Evolutionary conservation across 495 filamentous ascomycete genomes (phyloP).

Genomic region (Aspergillus taichungensis): DNA sequence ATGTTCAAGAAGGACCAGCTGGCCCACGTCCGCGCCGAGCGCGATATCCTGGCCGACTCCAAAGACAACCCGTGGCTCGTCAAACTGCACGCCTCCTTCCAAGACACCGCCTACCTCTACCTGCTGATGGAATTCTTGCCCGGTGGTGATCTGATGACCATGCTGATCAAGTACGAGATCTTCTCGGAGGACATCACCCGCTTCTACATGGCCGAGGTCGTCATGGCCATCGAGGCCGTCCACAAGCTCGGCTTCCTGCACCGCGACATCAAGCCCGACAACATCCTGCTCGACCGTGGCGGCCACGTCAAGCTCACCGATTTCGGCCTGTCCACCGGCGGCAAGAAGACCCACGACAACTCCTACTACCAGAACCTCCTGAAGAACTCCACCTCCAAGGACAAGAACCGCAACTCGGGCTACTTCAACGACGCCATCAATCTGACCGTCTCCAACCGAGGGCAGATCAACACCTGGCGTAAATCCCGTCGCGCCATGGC

Average conservation of each 20-base stretch:
- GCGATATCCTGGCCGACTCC: conserved; percentile 95
- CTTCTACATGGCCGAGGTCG: conserved; percentile 99
- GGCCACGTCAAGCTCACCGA: conserved; percentile 98
- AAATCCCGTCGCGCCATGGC: conserved; percentile 91
- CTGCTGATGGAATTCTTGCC: conserved; percentile 99
- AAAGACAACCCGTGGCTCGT: conserved; percentile 97
- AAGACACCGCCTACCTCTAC: conserved; percentile 91
- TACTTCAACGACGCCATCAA: conserved; percentile 93
- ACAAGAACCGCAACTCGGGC: conserved; percentile 73
- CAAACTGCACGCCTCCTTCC: conserved; percentile 95
- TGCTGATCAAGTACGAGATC: conserved; percentile 99
- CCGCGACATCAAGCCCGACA: conserved; percentile 98
- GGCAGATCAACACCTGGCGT: conserved; percentile 96
- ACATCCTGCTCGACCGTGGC: conserved; percentile 89
- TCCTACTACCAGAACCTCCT: conserved; percentile 97
- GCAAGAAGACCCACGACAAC: conserved; percentile 95
- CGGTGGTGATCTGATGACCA: conserved; percentile 98
- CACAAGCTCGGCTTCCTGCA: conserved; percentile 98
- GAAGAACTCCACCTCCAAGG: conserved; percentile 64
- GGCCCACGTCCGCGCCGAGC: conserved; percentile 95
- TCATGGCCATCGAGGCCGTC: conserved; percentile 94
- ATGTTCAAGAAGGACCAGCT: conserved; percentile 99
- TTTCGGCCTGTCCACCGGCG: conserved; percentile 95
- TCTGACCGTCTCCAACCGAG: conserved; percentile 91
- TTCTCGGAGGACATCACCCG: conserved; percentile 98